Evolutionary conservation across 192 early-diverging fungal genomes (phyloP).

Genomic region (Linnemannia hyalina): DNA sequence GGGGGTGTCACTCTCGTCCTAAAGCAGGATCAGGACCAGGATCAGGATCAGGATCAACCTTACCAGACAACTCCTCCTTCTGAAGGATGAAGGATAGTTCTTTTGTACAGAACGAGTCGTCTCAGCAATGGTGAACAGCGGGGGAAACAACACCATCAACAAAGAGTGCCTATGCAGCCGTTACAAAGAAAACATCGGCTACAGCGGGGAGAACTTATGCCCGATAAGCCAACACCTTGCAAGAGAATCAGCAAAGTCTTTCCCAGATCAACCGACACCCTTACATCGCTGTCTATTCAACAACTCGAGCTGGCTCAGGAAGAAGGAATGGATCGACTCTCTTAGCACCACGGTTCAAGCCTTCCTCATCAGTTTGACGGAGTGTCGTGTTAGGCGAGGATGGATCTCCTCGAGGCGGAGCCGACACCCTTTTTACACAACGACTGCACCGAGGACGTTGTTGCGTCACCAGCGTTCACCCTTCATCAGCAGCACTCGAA

Average conservation of each 20-base stretch:
- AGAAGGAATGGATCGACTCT: neutral
- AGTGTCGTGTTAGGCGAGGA: neutral
- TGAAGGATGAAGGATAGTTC: neutral
- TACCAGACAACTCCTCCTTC: neutral
- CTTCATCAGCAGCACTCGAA: neutral
- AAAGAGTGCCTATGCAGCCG: neutral
- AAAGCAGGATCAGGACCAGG: neutral
- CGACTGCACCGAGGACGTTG: neutral
- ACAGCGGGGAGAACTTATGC: conserved; percentile 5
- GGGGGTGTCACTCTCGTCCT: neutral
- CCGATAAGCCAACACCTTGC: neutral
- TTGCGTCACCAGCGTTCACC: neutral
- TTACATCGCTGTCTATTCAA: neutral
- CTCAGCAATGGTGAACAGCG: neutral
- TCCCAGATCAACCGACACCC: neutral
- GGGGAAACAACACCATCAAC: neutral
- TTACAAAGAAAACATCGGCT: neutral
- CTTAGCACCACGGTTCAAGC: neutral
- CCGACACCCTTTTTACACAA: neutral
- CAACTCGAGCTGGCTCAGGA: neutral
- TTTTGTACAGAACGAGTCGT: neutral
- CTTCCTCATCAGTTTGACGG: neutral
- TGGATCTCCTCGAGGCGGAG: neutral
- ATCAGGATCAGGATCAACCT: conserved; percentile 4
- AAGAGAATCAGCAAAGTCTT: neutral